Evolutionary conservation across 768 basidiomycete species (phyloP), one percentile per base, ranked within the genome.

Genomic region (Mycena haematopus): DNA sequence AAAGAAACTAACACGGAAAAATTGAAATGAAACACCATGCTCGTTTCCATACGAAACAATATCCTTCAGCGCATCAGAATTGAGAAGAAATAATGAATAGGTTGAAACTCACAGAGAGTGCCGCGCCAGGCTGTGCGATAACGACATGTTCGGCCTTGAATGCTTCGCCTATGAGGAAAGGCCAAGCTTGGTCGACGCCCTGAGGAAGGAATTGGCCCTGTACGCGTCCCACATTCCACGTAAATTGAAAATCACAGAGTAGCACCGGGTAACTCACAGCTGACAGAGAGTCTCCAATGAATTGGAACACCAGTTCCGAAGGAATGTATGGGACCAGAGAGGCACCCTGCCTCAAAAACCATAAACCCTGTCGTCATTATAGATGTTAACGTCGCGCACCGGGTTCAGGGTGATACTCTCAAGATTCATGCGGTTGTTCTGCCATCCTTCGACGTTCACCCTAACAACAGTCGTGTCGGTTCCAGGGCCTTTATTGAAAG

Each of bases 131-230:
- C 66, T 86, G 85, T 5, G 84, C 84, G 25, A 76, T 80, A 29
- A 86, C 75, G 8, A 71, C 74, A 66, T 84, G 80, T 65, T 86
- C 85, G 1, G 82, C 82, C 62, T 82, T 82, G 75, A 83, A 85
- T 38, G 69, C 61, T 58, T 85, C 82, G 3, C 81, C 79, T 1
- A 79, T 78, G 19, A 85, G 70, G 74, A 84, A 84, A 1, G 82
- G 80, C 84, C 85, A 86, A 2, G 83, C 84, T 69, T 84, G 82
- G 65, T 84, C 76, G 19, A 86, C 84, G 19, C 85, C 85, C 58
- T 78, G 68, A 6, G 79, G 78, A 6, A 85, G 75, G 62, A 75
- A 86, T 78, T 86, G 83, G 3, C 85, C 86, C 85, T 86, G 58
- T 22, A 27, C 40, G 62, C 61, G 29, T 40, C n/a, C n/a, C n/a